Conservation (phyloP, 2,329 filamentous ascomycete genomes). For the Fusarium stilboides region DNA sequence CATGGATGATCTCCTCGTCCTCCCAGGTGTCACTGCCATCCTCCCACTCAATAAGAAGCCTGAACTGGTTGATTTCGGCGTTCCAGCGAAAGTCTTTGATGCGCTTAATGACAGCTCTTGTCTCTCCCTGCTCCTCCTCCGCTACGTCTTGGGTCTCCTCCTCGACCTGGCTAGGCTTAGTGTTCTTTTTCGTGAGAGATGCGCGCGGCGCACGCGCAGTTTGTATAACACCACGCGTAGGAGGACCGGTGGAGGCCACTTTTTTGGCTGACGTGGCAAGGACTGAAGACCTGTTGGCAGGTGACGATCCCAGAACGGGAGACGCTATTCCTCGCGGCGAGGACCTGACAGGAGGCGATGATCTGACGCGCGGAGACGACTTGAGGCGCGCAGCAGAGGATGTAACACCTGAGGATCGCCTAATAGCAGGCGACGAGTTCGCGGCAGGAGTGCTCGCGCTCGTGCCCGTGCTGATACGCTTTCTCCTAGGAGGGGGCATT, state of each 20-base stretch:
- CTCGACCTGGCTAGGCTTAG: not conserved
- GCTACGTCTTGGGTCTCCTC: not conserved
- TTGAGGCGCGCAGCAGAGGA: not conserved
- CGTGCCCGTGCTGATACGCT: conserved; percentile 1
- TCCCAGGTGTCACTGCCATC: conserved; percentile 54
- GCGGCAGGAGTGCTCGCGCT: not conserved
- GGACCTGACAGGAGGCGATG: conserved; percentile 6
- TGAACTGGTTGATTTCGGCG: conserved; percentile 42
- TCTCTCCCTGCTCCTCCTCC: conserved; percentile 2
- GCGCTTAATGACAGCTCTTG: conserved; percentile 37
- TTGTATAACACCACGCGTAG: not conserved
- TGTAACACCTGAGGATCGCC: not conserved
- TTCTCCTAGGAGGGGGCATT: conserved; percentile 18
- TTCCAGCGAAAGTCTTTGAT: conserved; percentile 52
- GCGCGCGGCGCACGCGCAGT: not conserved
- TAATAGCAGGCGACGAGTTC: conserved; percentile 8
- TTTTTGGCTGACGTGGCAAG: not conserved
- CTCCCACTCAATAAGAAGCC: conserved; percentile 54
- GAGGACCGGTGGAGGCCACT: not conserved
- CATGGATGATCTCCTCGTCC: conserved; percentile 53
- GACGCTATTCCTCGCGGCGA: not conserved
- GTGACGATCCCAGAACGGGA: not conserved
- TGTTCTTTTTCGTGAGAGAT: not conserved
- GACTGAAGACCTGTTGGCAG: too few species aligned
- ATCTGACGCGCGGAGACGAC: not conserved